Evolutionary conservation across 1,284 basidiomycete species (phyloP).

Genomic region (Xanthoconium separans): DNA sequence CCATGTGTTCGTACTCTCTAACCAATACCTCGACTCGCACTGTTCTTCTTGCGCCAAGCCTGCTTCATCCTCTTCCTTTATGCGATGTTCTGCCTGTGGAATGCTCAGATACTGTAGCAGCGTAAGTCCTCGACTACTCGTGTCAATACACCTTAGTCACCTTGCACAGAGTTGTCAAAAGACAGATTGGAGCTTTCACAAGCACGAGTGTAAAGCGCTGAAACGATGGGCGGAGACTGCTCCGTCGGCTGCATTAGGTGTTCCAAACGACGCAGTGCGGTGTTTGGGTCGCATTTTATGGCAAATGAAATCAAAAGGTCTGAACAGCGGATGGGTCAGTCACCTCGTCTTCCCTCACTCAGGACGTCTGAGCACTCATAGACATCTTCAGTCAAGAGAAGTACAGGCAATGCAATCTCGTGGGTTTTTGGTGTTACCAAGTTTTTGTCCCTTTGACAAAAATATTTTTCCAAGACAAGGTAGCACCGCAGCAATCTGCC

Average conservation of each 20-base stretch:
- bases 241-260: constrained; percentile 43
- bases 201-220: constrained; percentile 73
- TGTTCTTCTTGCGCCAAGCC: constrained; percentile 69
- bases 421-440: constrained; percentile 37
- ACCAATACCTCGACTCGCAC: constrained; percentile 53
- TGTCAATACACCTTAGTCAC: not conserved
- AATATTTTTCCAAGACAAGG: constrained; percentile 45
- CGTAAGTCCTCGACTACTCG: constrained; percentile 38
- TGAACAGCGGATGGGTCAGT: constrained; percentile 60
- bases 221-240: constrained; percentile 52
- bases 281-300: constrained; percentile 77
- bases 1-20: constrained; percentile 66
- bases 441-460: constrained; percentile 2
- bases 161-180: constrained; percentile 67
- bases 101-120: constrained; percentile 70
- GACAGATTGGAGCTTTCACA: constrained; percentile 75
- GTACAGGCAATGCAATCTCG: constrained; percentile 75
- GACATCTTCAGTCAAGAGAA: constrained; percentile 52
- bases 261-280: constrained; percentile 74
- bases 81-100: constrained; percentile 72
- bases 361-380: not conserved
- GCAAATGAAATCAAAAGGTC: constrained; percentile 56
- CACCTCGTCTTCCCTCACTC: constrained; percentile 6
- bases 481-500: constrained; percentile 38
- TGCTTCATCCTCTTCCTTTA: constrained; percentile 40